phyloP scores from a whole-genome alignment of 1,139 yeast species.

The Blastobotrys elegans region DNA sequence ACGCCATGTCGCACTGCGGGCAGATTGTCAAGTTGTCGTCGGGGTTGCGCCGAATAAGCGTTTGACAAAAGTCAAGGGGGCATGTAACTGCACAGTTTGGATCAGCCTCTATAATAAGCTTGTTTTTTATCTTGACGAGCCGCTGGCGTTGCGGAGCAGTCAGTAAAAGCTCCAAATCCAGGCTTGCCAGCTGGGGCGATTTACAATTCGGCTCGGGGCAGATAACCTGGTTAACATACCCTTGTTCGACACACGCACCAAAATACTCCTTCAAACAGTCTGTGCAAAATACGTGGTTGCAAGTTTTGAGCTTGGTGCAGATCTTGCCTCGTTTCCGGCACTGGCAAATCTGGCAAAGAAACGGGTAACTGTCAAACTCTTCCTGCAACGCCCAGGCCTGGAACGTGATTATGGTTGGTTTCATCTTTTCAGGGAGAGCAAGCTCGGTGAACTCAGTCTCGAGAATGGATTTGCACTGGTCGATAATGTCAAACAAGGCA shows the following conservation, averaged over 20 bases:
- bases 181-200: slow-evolving; percentile 20
- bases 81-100: slow-evolving; percentile 52
- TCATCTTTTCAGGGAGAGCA: slow-evolving; percentile 11
- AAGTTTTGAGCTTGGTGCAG: slow-evolving; percentile 42
- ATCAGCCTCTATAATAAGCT: slow-evolving; percentile 44
- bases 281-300: slow-evolving; percentile 53
- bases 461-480: slow-evolving; percentile 23
- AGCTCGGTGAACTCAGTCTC: neutral
- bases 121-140: slow-evolving; percentile 39
- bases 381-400: slow-evolving; percentile 26
- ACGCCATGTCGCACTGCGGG: slow-evolving; percentile 49
- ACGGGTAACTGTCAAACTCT: slow-evolving; percentile 41
- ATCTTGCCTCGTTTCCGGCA: slow-evolving; percentile 45
- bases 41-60: slow-evolving; percentile 45
- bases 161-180: slow-evolving; percentile 31
- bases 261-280: slow-evolving; percentile 48
- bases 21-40: slow-evolving; percentile 53
- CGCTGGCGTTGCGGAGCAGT: slow-evolving; percentile 35
- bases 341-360: slow-evolving; percentile 58
- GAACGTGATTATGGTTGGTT: slow-evolving; percentile 25
- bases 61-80: slow-evolving; percentile 46
- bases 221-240: slow-evolving; percentile 50
- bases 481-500: slow-evolving; percentile 46
- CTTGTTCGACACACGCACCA: slow-evolving; percentile 43
- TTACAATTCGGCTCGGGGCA: slow-evolving; percentile 48